phyloP scores from a whole-genome alignment of 306 rosid genomes.

The Dicorynia guianensis region DNA sequence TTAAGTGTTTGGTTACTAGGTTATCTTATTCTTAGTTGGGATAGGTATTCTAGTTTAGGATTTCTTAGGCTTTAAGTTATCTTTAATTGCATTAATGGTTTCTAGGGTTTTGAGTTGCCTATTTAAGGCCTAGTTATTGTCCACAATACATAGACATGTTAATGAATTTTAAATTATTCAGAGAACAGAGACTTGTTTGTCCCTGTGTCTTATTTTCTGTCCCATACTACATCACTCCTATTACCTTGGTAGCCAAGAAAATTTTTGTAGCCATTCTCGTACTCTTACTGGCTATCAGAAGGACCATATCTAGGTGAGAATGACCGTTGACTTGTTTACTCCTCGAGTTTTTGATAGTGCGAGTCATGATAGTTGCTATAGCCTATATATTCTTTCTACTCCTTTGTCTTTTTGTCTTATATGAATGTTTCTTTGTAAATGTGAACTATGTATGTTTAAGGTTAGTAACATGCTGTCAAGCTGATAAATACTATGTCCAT shows the following conservation, averaged over 20 bases:
- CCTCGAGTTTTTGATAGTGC: slow-evolving; percentile 25
- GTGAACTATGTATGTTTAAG: slow-evolving; percentile 8
- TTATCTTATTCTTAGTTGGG: no score
- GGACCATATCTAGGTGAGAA: slow-evolving; percentile 20
- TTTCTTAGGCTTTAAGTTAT: no score
- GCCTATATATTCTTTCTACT: background rate
- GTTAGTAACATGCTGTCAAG: slow-evolving; percentile 23
- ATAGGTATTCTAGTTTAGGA: no score
- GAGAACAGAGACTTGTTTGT: no score
- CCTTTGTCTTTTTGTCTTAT: slow-evolving; percentile 31
- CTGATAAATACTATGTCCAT: background rate
- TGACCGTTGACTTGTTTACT: slow-evolving; percentile 31
- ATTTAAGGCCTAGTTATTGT: no score
- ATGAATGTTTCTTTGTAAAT: slow-evolving; percentile 34
- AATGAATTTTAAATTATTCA: no score
- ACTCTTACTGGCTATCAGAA: slow-evolving; percentile 14
- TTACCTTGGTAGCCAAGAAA: background rate
- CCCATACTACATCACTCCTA: no score
- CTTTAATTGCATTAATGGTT: no score
- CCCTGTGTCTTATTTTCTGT: no score
- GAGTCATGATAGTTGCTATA: slow-evolving; percentile 10
- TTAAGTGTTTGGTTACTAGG: no score
- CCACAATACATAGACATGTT: no score
- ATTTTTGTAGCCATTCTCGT: background rate
- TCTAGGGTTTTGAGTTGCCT: no score